These are phyloP conservation scores for Phyllosticta capitalensis DNA, from an alignment of 2,329 filamentous ascomycete genomes.

Conservation along the genomic window DNA sequence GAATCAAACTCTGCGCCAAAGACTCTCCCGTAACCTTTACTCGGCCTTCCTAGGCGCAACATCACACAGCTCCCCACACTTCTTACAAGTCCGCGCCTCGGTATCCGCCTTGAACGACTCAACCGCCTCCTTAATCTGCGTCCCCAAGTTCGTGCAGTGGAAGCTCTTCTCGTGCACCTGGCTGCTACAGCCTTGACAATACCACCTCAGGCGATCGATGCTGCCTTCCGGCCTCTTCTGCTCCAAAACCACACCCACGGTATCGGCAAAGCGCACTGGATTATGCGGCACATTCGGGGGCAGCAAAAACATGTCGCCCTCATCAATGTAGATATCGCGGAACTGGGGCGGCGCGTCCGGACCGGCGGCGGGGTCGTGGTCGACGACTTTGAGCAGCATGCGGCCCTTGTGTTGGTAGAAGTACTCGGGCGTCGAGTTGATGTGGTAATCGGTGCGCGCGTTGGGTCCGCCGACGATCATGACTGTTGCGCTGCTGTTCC, in stretches of 20 bases:
- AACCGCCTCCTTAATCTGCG: slow-evolving; percentile 88
- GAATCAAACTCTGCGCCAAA: neutral
- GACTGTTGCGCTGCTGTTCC: slow-evolving; percentile 72
- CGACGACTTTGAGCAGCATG: slow-evolving; percentile 85
- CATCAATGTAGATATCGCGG: slow-evolving; percentile 77
- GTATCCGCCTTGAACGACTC: slow-evolving; percentile 66
- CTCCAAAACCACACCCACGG: slow-evolving; percentile 89
- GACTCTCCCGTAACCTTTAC: slow-evolving; percentile 13
- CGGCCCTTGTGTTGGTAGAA: slow-evolving; percentile 94
- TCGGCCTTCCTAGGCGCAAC: slow-evolving; percentile 45
- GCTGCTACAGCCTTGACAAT: slow-evolving; percentile 62
- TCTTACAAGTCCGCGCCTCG: slow-evolving; percentile 61
- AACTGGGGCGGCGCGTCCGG: slow-evolving; percentile 36
- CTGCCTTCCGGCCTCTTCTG: slow-evolving; percentile 62
- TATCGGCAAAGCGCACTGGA: slow-evolving; percentile 84
- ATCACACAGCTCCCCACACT: slow-evolving; percentile 68
- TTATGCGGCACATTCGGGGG: slow-evolving; percentile 95
- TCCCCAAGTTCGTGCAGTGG: slow-evolving; percentile 81
- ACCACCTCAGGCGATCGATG: slow-evolving; percentile 80
- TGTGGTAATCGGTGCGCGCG: slow-evolving; percentile 93
- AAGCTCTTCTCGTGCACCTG: slow-evolving; percentile 82
- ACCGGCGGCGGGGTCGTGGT: slow-evolving; percentile 28
- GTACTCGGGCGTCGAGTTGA: slow-evolving; percentile 93
- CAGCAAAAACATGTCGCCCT: slow-evolving; percentile 89
- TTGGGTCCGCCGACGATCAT: slow-evolving; percentile 97